These are phyloP conservation scores for Pestalotiopsis sp. DNA, from an alignment of 2,329 filamentous ascomycete genomes.

Conservation along the genomic window DNA sequence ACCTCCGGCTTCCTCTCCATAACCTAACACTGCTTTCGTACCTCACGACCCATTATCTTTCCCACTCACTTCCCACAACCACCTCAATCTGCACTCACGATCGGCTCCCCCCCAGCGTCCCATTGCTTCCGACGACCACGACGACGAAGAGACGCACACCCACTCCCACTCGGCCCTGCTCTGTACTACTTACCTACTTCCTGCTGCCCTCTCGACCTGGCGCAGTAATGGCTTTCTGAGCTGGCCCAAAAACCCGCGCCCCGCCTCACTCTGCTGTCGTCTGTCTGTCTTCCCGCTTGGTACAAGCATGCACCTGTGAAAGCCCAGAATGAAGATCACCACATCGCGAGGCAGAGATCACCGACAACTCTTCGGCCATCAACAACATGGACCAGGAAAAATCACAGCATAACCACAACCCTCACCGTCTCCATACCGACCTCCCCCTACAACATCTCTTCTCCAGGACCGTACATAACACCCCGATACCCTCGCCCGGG, in stretches of 20 bases:
- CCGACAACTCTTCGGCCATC: slow-evolving; percentile 9
- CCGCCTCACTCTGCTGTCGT: background rate
- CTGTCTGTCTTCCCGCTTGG: background rate
- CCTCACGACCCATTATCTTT: background rate
- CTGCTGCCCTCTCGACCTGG: background rate
- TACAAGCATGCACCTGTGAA: slow-evolving; percentile 5
- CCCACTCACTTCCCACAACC: background rate
- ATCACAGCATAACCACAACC: slow-evolving; percentile 34
- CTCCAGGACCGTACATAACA: slow-evolving; percentile 54
- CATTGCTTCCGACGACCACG: background rate
- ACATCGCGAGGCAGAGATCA: background rate
- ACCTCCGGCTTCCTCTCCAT: background rate
- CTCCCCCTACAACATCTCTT: slow-evolving; percentile 41
- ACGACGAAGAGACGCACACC: background rate
- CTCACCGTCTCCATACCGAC: slow-evolving; percentile 37
- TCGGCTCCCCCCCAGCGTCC: too few relatives aligned
- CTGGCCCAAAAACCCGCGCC: background rate
- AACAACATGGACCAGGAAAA: slow-evolving; percentile 35
- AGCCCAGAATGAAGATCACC: slow-evolving; percentile 8
- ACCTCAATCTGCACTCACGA: background rate
- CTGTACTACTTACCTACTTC: background rate
- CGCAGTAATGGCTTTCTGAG: slow-evolving; percentile 5
- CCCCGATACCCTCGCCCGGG: slow-evolving; percentile 62
- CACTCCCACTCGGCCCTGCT: background rate
- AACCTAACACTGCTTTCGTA: background rate